Evolutionary conservation across 176 grass and related monocot species (phyloP).

Genomic region (Eremochloa ophiuroides): DNA sequence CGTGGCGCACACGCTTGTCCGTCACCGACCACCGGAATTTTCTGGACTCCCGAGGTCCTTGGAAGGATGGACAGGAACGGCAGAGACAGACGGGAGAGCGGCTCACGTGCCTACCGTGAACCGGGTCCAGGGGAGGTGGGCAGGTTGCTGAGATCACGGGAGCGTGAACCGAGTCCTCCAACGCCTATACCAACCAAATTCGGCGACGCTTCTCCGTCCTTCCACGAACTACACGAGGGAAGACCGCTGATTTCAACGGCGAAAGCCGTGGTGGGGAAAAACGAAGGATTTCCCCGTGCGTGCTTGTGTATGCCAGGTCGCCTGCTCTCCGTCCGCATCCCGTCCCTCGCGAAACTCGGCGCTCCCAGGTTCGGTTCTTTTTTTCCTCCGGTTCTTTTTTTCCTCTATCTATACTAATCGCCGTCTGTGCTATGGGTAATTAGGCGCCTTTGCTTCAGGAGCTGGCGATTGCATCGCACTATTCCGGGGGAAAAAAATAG

Average conservation of each 20-base stretch:
- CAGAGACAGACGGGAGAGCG: not conserved
- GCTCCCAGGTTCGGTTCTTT: slow-evolving; percentile 14
- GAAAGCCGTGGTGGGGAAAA: not conserved
- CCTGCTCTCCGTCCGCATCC: not conserved
- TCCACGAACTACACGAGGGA: not conserved
- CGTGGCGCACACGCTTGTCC: not conserved
- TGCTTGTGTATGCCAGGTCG: not conserved
- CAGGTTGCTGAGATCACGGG: not conserved
- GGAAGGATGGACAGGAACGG: not conserved
- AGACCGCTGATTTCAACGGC: not conserved
- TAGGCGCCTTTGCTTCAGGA: not conserved
- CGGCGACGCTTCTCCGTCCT: not conserved
- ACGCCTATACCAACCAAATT: not conserved
- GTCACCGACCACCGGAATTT: slow-evolving; percentile 36
- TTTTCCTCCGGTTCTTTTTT: not conserved
- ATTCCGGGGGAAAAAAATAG: not conserved
- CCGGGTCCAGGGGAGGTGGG: not conserved
- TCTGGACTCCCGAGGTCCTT: slow-evolving; percentile 19
- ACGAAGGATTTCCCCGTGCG: not conserved
- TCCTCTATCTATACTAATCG: not conserved
- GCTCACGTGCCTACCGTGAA: slow-evolving; percentile 13
- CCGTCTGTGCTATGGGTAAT: not conserved
- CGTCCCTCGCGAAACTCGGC: not conserved
- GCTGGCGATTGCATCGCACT: not conserved
- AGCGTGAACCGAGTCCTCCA: slow-evolving; percentile 3